phyloP scores from a whole-genome alignment of 192 early-diverging fungal genomes.

The Backusella westeae region DNA sequence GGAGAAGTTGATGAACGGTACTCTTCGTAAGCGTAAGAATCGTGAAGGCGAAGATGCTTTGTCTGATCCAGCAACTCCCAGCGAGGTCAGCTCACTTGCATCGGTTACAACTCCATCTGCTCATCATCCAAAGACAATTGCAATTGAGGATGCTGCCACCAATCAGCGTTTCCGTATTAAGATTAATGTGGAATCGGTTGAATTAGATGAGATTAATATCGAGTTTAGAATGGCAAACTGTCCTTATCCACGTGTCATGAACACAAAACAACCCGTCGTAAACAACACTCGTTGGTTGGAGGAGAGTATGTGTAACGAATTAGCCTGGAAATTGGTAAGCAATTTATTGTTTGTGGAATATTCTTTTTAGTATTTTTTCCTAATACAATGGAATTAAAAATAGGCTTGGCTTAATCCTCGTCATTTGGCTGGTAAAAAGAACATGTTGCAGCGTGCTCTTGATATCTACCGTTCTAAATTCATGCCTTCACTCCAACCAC shows the following conservation, averaged over 20 bases:
- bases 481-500: constrained; percentile 14
- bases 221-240: constrained; percentile 30
- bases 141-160: constrained; percentile 18
- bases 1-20: constrained; percentile 67
- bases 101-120: background rate
- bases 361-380: background rate
- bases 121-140: constrained; percentile 25
- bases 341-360: constrained; percentile 9
- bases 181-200: constrained; percentile 24
- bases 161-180: constrained; percentile 23
- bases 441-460: constrained; percentile 32
- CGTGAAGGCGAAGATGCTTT: constrained; percentile 20
- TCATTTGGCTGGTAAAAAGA: constrained; percentile 32
- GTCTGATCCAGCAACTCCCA: background rate
- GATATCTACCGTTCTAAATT: constrained; percentile 35
- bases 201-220: constrained; percentile 25
- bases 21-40: constrained; percentile 45
- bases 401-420: constrained; percentile 21
- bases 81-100: background rate
- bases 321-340: constrained; percentile 37
- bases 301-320: constrained; percentile 26
- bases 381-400: background rate
- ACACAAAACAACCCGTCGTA: background rate
- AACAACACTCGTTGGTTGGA: constrained; percentile 13
- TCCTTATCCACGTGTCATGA: constrained; percentile 21